Evolutionary conservation across 148 eudicot species (phyloP).

Genomic region (Polygonum aviculare): DNA sequence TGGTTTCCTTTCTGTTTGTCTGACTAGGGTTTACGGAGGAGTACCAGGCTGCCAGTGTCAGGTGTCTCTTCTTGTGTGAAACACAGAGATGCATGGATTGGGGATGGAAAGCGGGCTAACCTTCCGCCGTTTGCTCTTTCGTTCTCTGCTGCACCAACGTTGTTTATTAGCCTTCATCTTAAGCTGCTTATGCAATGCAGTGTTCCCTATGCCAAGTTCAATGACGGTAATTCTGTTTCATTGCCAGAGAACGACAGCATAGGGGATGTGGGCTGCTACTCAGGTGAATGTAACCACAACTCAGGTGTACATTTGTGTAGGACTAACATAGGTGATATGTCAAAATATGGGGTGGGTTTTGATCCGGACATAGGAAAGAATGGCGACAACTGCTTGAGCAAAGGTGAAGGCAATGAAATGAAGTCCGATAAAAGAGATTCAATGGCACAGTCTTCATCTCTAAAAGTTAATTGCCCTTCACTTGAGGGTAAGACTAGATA

Average conservation of each 20-base stretch:
- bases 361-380: too few relatives aligned
- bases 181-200: constrained; percentile 63
- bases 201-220: constrained; percentile 37
- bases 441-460: constrained; percentile 13
- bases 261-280: constrained; percentile 13
- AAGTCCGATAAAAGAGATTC: constrained; percentile 14
- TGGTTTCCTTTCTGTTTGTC: not conserved
- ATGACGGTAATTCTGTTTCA: constrained; percentile 25
- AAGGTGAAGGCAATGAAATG: constrained; percentile 15
- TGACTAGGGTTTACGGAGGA: constrained; percentile 2
- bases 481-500: constrained; percentile 16
- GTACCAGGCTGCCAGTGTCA: constrained; percentile 10
- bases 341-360: not conserved
- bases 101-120: constrained; percentile 28
- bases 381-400: constrained; percentile 6
- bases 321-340: constrained; percentile 17
- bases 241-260: constrained; percentile 19
- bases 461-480: constrained; percentile 16
- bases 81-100: constrained; percentile 20
- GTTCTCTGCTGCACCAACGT: constrained; percentile 65
- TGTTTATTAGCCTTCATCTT: constrained; percentile 65
- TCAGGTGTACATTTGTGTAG: constrained; percentile 16
- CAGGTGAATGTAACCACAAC: constrained; percentile 14
- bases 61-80: constrained; percentile 18
- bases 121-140: constrained; percentile 56